Conservation (phyloP, 2,329 filamentous ascomycete species). For the Microascus cirrosus region DNA sequence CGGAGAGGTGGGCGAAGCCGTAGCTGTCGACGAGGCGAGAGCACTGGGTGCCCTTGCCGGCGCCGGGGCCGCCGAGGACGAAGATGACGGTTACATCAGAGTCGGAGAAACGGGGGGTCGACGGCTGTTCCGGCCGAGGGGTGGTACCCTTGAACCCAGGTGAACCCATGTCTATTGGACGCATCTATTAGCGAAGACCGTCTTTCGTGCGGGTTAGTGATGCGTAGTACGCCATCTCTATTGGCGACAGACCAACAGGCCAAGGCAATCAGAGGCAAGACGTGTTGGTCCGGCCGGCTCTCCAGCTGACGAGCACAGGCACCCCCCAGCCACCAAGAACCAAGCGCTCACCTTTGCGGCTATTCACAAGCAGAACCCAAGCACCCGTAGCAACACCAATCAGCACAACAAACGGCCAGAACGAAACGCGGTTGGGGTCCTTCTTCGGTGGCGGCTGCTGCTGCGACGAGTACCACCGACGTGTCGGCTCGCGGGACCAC, state of each 20-base stretch:
- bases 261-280: too few relatives aligned
- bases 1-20: slow-evolving; percentile 85
- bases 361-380: slow-evolving; percentile 38
- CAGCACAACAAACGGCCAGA: slow-evolving; percentile 45
- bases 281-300: too few relatives aligned
- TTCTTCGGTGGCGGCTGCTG: slow-evolving; percentile 4
- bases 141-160: background rate
- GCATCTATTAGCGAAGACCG: background rate
- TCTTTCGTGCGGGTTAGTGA: too few relatives aligned
- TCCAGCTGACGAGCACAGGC: too few relatives aligned
- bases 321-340: background rate
- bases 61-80: slow-evolving; percentile 89
- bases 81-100: slow-evolving; percentile 83
- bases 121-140: background rate
- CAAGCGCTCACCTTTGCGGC: slow-evolving; percentile 32
- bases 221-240: too few relatives aligned
- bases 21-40: slow-evolving; percentile 77
- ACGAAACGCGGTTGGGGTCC: slow-evolving; percentile 12
- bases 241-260: too few relatives aligned
- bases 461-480: slow-evolving; percentile 1
- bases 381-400: slow-evolving; percentile 34
- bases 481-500: background rate
- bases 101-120: slow-evolving; percentile 59
- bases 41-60: slow-evolving; percentile 96
- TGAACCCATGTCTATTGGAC: too few relatives aligned